Percentiles rank a stretch among this genome's conserved stretches.
phyloP scores from a whole-genome alignment of 768 basidiomycete species.

The Rhizopogon roseolus region DNA sequence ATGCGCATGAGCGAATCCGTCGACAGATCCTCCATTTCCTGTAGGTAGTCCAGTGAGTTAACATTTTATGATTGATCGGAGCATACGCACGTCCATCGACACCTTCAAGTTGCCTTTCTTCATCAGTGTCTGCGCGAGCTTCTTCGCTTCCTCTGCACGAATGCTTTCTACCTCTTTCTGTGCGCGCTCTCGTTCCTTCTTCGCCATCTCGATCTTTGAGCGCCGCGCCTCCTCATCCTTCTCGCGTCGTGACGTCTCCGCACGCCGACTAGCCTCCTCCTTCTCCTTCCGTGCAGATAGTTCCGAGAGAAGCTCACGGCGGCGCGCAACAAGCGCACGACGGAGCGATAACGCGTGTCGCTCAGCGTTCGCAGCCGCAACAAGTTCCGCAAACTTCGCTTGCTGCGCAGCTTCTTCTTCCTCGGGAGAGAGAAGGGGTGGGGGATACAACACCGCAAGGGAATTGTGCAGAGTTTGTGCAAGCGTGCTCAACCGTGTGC shows the following conservation, averaged over 20 bases:
- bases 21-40: conserved; percentile 82
- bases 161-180: conserved; percentile 61
- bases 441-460: conserved; percentile 49
- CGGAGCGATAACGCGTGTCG: conserved; percentile 72
- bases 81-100: conserved; percentile 58
- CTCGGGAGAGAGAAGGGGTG: conserved; percentile 33
- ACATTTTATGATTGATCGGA: too few relatives aligned
- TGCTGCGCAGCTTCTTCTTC: conserved; percentile 46
- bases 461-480: conserved; percentile 71
- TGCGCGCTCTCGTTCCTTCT: conserved; percentile 75
- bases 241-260: conserved; percentile 60
- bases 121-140: conserved; percentile 79
- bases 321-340: conserved; percentile 77
- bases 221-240: conserved; percentile 65
- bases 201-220: conserved; percentile 53
- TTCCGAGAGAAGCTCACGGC: conserved; percentile 81
- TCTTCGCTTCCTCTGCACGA: conserved; percentile 70
- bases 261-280: conserved; percentile 77
- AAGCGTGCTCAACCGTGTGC: conserved; percentile 73
- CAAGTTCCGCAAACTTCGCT: conserved; percentile 53
- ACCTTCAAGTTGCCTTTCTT: conserved; percentile 72
- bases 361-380: conserved; percentile 66
- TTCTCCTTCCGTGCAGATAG: conserved; percentile 82
- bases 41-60: not conserved
- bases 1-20: conserved; percentile 83